Evolutionary conservation across 2,329 filamentous ascomycete genomes (phyloP).

Genomic region (Verticillium isaacii): DNA sequence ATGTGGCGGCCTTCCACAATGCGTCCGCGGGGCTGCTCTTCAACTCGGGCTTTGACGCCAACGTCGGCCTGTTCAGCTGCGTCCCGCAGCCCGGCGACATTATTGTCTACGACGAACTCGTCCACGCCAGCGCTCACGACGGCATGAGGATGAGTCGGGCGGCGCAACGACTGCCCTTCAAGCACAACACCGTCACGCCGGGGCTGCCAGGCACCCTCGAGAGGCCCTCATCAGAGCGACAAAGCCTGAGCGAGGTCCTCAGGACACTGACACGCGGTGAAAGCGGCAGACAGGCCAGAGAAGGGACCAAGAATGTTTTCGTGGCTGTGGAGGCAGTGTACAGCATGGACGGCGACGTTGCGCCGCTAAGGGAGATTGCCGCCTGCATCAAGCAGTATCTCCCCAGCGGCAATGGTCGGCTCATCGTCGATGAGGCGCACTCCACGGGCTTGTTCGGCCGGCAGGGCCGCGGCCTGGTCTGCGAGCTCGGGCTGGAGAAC

Average conservation of each 20-base stretch:
- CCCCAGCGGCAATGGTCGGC: slow-evolving; percentile 52
- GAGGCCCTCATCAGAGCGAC: background rate
- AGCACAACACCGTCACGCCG: slow-evolving; percentile 46
- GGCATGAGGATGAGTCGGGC: slow-evolving; percentile 66
- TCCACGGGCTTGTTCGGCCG: slow-evolving; percentile 56
- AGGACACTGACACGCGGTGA: slow-evolving; percentile 25
- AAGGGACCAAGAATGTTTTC: slow-evolving; percentile 51
- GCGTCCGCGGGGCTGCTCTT: slow-evolving; percentile 44
- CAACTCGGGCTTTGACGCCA: slow-evolving; percentile 62
- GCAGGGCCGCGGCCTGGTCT: slow-evolving; percentile 54
- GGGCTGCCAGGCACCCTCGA: background rate
- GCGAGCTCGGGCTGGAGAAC: slow-evolving; percentile 48
- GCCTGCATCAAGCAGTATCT: slow-evolving; percentile 50
- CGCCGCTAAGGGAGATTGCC: slow-evolving; percentile 58
- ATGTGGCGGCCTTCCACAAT: slow-evolving; percentile 42
- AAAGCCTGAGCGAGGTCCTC: slow-evolving; percentile 22
- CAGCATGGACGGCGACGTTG: slow-evolving; percentile 79
- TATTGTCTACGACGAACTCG: slow-evolving; percentile 68
- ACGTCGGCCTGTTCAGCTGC: slow-evolving; percentile 57
- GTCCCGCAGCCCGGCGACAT: slow-evolving; percentile 56
- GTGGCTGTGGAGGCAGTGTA: slow-evolving; percentile 69
- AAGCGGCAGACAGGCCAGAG: slow-evolving; percentile 22
- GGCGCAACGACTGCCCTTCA: slow-evolving; percentile 40
- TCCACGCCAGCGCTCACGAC: slow-evolving; percentile 76
- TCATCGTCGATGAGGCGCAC: slow-evolving; percentile 67